Evolutionary conservation across 257 asterid species (phyloP), one percentile per base, ranked within the genome.

Genomic region (Nicotiana obtusifolia): DNA sequence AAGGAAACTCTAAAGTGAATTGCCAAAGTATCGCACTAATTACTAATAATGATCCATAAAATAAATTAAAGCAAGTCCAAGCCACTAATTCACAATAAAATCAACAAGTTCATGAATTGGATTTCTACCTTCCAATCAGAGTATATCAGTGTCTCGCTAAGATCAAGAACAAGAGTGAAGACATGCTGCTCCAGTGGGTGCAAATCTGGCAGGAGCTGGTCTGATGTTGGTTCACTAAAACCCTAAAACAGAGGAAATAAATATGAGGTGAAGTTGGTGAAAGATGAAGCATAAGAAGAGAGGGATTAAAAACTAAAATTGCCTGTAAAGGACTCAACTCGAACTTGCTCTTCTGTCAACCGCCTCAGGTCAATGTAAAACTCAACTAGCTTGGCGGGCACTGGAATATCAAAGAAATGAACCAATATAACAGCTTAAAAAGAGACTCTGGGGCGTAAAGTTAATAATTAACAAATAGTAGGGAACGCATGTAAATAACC

Each of bases 151-250:
- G 98, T 95, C 84, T 95, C 97, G 66, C 93, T 91, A 64, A 94
- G 89, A 89, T 95, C 98, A 44, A 95, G 97, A 80, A 95, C 98
- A 83, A 95, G 89, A 67, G 99, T 95, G 76, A 90, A 90, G 67
- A 91, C 97, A 86, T 91, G 95, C 78, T 90, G 93, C 91, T 95
- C 99, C 87, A 87, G 30, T 64, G 97, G 97, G 81, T 91, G 91
- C 86, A 95, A 86, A 86, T 94, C 99, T 31, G 98, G 97, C 56
- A 94, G 95, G 69, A 95, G 99, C 90, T 92, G 89, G 53, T 95
- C 98, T 37, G 98, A 94, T 54, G 90, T 90, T 76, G 98, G 99
- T 85, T 95, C 99, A 33, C 94, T 87, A 73, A 86, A 95, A 76
- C 92, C 98, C 99, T 94, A 85, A 19, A 53, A 75, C 47, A 65